Conservation (phyloP, 106 monocot genomes). For the Acorus calamus region DNA sequence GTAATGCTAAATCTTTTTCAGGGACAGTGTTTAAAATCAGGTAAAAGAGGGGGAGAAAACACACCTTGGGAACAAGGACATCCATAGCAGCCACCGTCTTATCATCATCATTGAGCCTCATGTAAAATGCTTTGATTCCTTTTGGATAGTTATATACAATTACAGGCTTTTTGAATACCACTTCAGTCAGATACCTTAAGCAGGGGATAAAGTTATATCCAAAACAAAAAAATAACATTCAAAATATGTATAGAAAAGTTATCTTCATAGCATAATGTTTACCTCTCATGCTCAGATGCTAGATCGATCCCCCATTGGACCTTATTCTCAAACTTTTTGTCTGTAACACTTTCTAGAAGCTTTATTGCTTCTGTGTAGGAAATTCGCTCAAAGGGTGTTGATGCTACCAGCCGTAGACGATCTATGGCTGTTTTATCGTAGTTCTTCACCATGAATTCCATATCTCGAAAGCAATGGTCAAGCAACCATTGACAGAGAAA, state of each 20-base stretch:
- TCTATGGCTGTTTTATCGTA: constrained; percentile 62
- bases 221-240: too few relatives aligned
- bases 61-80: constrained; percentile 83
- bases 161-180: constrained; percentile 66
- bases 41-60: neutral
- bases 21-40: neutral
- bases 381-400: constrained; percentile 50
- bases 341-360: constrained; percentile 48
- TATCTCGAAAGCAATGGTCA: constrained; percentile 55
- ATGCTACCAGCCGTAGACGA: constrained; percentile 58
- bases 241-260: too few relatives aligned
- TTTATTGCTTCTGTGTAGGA: constrained; percentile 69
- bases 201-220: neutral
- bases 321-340: constrained; percentile 66
- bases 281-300: constrained; percentile 88
- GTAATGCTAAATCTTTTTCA: neutral
- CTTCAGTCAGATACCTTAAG: constrained; percentile 67
- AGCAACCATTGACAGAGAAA: constrained; percentile 75
- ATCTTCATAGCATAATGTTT: neutral
- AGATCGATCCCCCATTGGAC: constrained; percentile 79
- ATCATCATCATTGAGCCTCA: constrained; percentile 62
- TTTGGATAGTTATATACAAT: constrained; percentile 79
- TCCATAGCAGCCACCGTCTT: constrained; percentile 80
- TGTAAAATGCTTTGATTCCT: constrained; percentile 71
- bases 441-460: constrained; percentile 75